phyloP scores from a whole-genome alignment of 352 stramenopile species.

The Pythium apleroticum region DNA sequence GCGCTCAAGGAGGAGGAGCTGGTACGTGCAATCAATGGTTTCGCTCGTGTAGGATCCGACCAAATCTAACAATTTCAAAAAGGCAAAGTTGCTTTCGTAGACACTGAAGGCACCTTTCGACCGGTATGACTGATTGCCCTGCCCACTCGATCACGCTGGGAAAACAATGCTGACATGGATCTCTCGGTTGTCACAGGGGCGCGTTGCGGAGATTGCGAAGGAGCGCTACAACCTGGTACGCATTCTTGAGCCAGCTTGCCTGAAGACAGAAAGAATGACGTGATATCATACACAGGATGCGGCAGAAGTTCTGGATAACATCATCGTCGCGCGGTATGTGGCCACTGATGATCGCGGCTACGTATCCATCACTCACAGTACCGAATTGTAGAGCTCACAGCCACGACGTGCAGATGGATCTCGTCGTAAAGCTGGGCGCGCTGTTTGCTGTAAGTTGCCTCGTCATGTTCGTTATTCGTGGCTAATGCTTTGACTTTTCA shows the following conservation, averaged over 20 bases:
- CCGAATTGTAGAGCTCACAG: conserved; percentile 63
- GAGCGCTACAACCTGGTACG: conserved; percentile 72
- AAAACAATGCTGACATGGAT: neutral
- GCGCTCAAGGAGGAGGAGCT: conserved; percentile 75
- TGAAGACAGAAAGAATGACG: conserved; percentile 1
- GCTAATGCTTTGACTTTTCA: neutral
- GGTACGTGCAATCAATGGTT: conserved; percentile 34
- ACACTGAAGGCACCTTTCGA: conserved; percentile 94
- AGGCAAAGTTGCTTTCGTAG: conserved; percentile 87
- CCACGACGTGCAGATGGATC: conserved; percentile 87
- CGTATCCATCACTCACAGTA: neutral
- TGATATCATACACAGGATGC: conserved; percentile 56
- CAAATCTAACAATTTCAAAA: conserved; percentile 4
- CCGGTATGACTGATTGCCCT: conserved; percentile 39
- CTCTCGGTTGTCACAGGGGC: conserved; percentile 38
- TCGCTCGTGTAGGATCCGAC: neutral
- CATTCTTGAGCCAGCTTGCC: neutral
- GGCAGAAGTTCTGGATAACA: conserved; percentile 92
- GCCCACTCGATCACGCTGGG: neutral
- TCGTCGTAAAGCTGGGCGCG: conserved; percentile 73
- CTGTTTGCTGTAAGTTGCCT: conserved; percentile 59
- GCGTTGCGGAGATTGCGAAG: conserved; percentile 83
- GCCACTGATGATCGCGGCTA: neutral
- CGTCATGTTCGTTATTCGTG: too few relatives aligned
- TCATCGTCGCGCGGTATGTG: conserved; percentile 84